Evolutionary conservation across 2,329 filamentous ascomycete species (phyloP), one percentile per base, ranked within the genome.

Genomic region (Xylariales sp.): DNA sequence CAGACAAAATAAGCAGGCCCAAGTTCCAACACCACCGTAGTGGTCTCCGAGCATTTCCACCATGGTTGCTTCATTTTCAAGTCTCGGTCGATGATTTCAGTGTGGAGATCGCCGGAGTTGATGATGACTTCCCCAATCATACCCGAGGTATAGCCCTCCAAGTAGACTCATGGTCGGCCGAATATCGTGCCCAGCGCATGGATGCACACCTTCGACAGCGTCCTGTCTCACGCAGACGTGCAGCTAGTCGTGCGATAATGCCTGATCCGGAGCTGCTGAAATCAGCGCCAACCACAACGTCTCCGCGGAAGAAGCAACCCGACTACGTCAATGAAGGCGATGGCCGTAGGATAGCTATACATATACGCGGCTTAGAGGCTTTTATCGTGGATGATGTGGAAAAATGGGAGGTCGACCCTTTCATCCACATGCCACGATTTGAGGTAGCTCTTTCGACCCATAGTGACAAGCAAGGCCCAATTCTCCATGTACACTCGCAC

Each of bases 381-480:
- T 91, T 93, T 51, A 85, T 97, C 33, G 83, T 97, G 33, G 93
- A 98, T 57, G 85, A 85, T 0, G 76, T 84, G 3, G 88, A 96
- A 44, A 85, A 81, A 45, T 84, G 89, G 61, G 89, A 96, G 56
- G 69, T 80, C 4, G 88, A 96, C 40, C 83, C 90, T 1, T 97
- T 96, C 55, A 61, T 97, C 47, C 85, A 80, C 28, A 70, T 98
- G 42, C 93, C 94, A 19, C 79, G 84, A 23, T 88, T 95, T 49
- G 93, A 98, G 56, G 70, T 96, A 19, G 84, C 87, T 2, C 76
- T 97, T 40, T 88, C 84, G 19, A 94, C 93, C 0, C 73, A 81
- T 4, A 94, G 87, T 47, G 93, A 98, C 59, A 78, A 78, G 20
- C 87, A 95, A 53, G 91, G 90, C 0, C 86, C 89, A 0, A 73